phyloP scores from a whole-genome alignment of 371 early-diverging fungal species.

The Actinomortierella ambigua region DNA sequence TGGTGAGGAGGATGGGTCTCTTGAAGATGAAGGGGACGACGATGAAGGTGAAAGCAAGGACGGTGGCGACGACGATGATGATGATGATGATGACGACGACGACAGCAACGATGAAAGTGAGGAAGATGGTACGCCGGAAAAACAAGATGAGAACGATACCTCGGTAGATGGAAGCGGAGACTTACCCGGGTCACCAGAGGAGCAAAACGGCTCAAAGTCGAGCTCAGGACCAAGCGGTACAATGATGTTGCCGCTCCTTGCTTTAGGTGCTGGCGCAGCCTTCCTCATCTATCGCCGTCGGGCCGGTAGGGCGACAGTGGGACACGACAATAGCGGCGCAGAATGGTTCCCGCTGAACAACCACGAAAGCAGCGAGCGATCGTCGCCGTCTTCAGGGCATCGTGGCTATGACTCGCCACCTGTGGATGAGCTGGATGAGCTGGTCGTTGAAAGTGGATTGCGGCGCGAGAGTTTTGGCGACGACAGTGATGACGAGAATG shows the following conservation, averaged over 20 bases:
- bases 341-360: constrained; percentile 36
- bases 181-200: constrained; percentile 10
- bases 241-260: background rate
- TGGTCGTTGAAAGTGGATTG: constrained; percentile 29
- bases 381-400: too few relatives aligned
- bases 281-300: too few relatives aligned
- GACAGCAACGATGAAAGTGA: constrained; percentile 11
- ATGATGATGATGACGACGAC: constrained; percentile 11
- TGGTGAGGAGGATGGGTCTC: constrained; percentile 3
- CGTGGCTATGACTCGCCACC: too few relatives aligned
- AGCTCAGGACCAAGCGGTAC: background rate
- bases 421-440: constrained; percentile 14
- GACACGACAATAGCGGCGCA: constrained; percentile 5
- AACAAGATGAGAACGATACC: background rate
- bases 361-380: background rate
- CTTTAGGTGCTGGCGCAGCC: background rate
- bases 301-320: too few relatives aligned
- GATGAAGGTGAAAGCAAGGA: background rate
- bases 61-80: constrained; percentile 6
- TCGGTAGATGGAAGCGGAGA: background rate
- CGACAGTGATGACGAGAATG: too few relatives aligned
- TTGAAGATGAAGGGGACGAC: background rate
- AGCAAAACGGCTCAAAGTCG: background rate
- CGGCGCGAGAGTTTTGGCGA: too few relatives aligned
- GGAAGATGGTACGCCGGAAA: constrained; percentile 2